A percentile compares a stretch with the other conserved stretches of the same genome.
These are phyloP conservation scores for Tuber umbilicatum DNA, from an alignment of 495 filamentous ascomycete genomes.

Conservation along the genomic window DNA sequence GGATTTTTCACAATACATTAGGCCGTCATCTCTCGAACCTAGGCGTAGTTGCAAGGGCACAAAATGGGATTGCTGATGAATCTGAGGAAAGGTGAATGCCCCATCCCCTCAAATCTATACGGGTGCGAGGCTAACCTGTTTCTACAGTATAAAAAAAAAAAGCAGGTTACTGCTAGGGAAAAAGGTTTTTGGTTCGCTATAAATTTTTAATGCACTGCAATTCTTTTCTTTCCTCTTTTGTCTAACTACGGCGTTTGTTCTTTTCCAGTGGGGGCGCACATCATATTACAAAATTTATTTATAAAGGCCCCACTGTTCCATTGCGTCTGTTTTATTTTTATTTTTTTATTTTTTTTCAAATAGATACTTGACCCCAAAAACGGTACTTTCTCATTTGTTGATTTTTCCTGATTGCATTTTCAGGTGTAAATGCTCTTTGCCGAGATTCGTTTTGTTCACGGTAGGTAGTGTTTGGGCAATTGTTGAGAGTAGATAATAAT, in stretches of 20 bases:
- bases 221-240: background rate
- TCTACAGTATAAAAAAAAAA: conserved; percentile 43
- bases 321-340: background rate
- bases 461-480: background rate
- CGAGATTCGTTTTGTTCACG: background rate
- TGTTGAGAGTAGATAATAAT: background rate
- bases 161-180: conserved; percentile 47
- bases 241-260: background rate
- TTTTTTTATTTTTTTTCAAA: background rate
- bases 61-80: conserved; percentile 29
- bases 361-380: background rate
- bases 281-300: background rate
- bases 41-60: conserved; percentile 26
- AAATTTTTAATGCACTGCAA: background rate
- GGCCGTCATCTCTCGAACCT: conserved; percentile 40
- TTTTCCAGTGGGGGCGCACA: background rate
- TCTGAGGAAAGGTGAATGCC: conserved; percentile 44
- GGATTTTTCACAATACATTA: conserved; percentile 33
- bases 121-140: background rate
- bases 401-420: background rate
- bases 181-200: conserved; percentile 42
- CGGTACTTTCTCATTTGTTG: background rate
- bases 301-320: background rate
- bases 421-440: background rate
- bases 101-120: background rate